Evolutionary conservation across 2,329 filamentous ascomycete genomes (phyloP), one percentile per base, ranked within the genome.

Genomic region (Xylaria digitata): DNA sequence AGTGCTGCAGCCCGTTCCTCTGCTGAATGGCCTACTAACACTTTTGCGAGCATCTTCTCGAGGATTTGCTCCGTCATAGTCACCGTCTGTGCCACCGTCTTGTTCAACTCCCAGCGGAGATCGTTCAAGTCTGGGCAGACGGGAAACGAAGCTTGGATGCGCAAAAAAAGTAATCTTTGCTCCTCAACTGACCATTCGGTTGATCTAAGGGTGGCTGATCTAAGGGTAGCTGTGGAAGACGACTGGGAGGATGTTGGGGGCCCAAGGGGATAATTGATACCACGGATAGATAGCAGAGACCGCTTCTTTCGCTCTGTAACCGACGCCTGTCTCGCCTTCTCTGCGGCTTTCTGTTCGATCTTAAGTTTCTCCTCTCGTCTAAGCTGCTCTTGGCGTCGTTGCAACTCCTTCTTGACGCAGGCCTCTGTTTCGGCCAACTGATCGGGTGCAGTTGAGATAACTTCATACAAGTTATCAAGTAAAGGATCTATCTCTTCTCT

Each of bases 101-200:
- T 72, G 67, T 72, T 65, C 19, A 75, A 40, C 30, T 72, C 69
- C 65, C 65, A 71, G 3, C 67, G 59, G 40, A 75, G 43, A 21
- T 57, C 53, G 17, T 69, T 55, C 7, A 77, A 21, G 45, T 75
- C 64, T 4, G 71, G 70, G 9, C 74, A 55, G 17, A 63, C 9
- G 8, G 75, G 75, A 49, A 70, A 76, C 6, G 74, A 71, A 6
- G 68, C 58, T 56, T 75, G 73, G 46, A 77, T 71, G 30, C 71
- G 65, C 54, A 65, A 66, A 46, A 75, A 73, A 23, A 77, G 71
- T 23, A 67, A 65, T 13, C 26, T 66, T 53, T 72, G 70, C 61
- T 76, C 75, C 58, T 76, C 75, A 15, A 55, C n/a, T 48, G 73
- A 70, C 75, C 75, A 77, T 42, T 63, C 50, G 2, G 49, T 48